A percentile compares a stretch with the other conserved stretches of the same genome.
Evolutionary conservation across 805 yeast genomes (phyloP).

Genomic region (Candida sakaeoensis): DNA sequence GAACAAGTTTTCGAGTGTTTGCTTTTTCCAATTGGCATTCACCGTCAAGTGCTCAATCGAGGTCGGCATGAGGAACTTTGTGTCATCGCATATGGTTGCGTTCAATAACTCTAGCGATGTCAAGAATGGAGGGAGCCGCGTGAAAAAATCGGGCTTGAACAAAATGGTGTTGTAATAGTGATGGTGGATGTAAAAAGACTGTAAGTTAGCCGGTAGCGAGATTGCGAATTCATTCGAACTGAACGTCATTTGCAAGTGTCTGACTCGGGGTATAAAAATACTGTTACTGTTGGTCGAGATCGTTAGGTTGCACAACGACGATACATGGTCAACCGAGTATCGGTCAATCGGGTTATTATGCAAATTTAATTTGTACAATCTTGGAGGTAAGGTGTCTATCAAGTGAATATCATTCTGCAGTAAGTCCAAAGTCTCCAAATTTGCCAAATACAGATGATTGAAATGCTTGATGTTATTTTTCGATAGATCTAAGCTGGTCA

Average conservation of each 20-base stretch:
- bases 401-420: constrained; percentile 5
- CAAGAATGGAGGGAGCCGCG: not conserved
- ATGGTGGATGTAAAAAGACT: constrained; percentile 1
- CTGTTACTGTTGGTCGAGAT: not conserved
- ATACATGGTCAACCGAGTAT: not conserved
- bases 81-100: not conserved
- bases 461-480: not conserved
- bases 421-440: constrained; percentile 2
- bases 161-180: not conserved
- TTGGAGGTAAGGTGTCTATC: not conserved
- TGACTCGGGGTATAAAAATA: too few species aligned
- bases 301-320: not conserved
- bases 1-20: not conserved
- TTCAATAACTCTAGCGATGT: not conserved
- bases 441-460: not conserved
- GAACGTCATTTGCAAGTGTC: constrained; percentile 1
- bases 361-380: constrained; percentile 1
- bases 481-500: not conserved
- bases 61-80: not conserved
- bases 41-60: not conserved
- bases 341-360: constrained; percentile 7
- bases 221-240: not conserved
- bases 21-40: not conserved
- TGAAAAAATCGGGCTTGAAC: not conserved
- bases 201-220: not conserved